Conservation (phyloP, 2,329 filamentous ascomycete genomes). For the Hypoxylon sp. region DNA sequence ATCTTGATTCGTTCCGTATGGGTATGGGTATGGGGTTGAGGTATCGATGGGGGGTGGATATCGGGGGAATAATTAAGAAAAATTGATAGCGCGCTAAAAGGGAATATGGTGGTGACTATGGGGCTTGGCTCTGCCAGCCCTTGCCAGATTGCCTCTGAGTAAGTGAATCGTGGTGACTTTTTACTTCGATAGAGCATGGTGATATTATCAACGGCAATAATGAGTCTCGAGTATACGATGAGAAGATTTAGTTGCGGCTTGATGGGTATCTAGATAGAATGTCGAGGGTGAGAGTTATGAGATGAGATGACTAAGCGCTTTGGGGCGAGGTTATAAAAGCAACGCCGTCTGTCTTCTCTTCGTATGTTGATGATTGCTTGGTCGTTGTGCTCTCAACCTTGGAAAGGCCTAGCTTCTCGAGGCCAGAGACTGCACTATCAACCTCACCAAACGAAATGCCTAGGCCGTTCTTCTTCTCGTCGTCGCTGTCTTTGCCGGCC, state of each 20-base stretch:
- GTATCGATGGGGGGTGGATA: slow-evolving; percentile 36
- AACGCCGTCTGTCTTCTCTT: slow-evolving; percentile 50
- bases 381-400: slow-evolving; percentile 53
- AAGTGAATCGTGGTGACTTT: not conserved
- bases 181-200: too few relatives aligned
- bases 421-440: slow-evolving; percentile 56
- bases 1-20: slow-evolving; percentile 39
- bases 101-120: slow-evolving; percentile 22
- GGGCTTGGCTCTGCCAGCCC: slow-evolving; percentile 17
- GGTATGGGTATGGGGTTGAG: slow-evolving; percentile 23
- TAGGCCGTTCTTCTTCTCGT: slow-evolving; percentile 54
- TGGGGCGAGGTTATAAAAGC: slow-evolving; percentile 48
- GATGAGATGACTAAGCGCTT: slow-evolving; percentile 45
- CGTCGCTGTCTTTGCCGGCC: slow-evolving; percentile 45
- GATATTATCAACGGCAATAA: too few relatives aligned
- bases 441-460: slow-evolving; percentile 58
- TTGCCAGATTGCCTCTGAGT: slow-evolving; percentile 12
- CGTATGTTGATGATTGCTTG: slow-evolving; percentile 52
- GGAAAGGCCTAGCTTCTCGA: slow-evolving; percentile 54
- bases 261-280: not conserved
- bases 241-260: not conserved
- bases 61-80: slow-evolving; percentile 35
- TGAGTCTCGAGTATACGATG: not conserved
- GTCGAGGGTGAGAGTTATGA: not conserved
- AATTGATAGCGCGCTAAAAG: slow-evolving; percentile 37